These are phyloP conservation scores for Phoma sp. DNA, from an alignment of 2,329 filamentous ascomycete genomes.

Conservation along the genomic window DNA sequence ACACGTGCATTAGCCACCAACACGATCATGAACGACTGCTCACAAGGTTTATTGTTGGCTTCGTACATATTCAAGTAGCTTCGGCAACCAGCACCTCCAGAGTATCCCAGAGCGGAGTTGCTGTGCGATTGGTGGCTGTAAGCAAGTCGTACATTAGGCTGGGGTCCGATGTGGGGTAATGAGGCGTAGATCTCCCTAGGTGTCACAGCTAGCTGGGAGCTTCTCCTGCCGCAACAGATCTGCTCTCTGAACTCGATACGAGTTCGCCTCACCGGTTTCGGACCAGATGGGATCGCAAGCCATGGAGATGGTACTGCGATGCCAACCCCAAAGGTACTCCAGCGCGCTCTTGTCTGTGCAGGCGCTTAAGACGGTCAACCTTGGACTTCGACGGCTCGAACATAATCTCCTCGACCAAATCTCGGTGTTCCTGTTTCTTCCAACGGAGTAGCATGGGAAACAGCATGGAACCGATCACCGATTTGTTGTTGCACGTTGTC, in stretches of 20 bases:
- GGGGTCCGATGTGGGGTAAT: conserved; percentile 6
- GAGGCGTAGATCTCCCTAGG: not conserved
- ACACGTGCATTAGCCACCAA: conserved; percentile 8
- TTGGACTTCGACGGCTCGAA: conserved; percentile 21
- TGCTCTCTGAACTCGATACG: not conserved
- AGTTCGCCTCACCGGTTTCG: conserved; percentile 3
- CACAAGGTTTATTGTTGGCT: conserved; percentile 2
- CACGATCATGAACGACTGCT: not conserved
- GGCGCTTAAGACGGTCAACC: conserved; percentile 1
- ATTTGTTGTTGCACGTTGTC: conserved; percentile 34
- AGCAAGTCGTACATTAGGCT: not conserved
- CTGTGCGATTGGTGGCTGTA: not conserved
- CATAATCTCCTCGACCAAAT: conserved; percentile 29
- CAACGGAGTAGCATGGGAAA: conserved; percentile 33
- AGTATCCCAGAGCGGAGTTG: not conserved
- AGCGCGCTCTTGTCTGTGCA: conserved; percentile 27
- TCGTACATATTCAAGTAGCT: not conserved
- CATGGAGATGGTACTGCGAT: conserved; percentile 33
- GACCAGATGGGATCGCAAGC: conserved; percentile 21
- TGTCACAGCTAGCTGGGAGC: not conserved
- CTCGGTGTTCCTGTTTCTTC: conserved; percentile 30
- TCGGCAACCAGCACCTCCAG: not conserved
- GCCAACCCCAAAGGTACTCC: conserved; percentile 32
- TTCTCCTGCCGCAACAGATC: not conserved
- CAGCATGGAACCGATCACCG: conserved; percentile 24